Base-by-base conservation (phyloP, 495 filamentous ascomycete genomes). In the Articulospora tetracladia region DNA sequence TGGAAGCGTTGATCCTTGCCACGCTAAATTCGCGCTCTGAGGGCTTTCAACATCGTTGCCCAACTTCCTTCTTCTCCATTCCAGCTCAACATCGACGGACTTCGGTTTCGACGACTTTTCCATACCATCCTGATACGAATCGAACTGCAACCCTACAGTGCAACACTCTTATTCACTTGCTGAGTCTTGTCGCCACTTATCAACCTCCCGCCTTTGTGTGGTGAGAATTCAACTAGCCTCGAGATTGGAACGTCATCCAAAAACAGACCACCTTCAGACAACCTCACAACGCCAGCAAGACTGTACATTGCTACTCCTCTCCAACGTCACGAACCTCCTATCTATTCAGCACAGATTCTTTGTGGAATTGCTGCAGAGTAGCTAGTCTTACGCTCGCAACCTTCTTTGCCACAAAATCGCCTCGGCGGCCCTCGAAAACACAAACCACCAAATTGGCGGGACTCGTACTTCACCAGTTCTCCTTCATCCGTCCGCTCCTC, bases 391-490 rank as follows among this genome's bases (percentile, higher is more conserved):
- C 17, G 3, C 39, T 12, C 39, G 8, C 39, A 50, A 50, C 47
- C 23, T 26, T 25, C 51, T 34, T 34, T 20, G n/a, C 39, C 39
- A 53, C 52, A 44, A 12, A 12, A 60, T 34, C 60, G 63, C 63
- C 63, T 55, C 50, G 44, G 59, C 63, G 59, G 55, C 63, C 26
- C 25, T 46, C 15, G 26, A 10, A 20, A 28, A 25, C 13, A 12
- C 56, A 52, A 76, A 84, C 68, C 84, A 88, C 83, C 93, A 98
- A 97, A 86, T 97, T 98, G 94, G 94, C 94, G 92, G 93, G 89
- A 79, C 81, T 86, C 84, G 86, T 76, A 75, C 81, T 79, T 74
- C 74, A 79, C 73, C 76, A 85, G 80, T 87, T 90, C 76, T 90
- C 90, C 71, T 90, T 90, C 81, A 78, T 87, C 70, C 89, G 90